Evolutionary conservation across 768 basidiomycete genomes (phyloP), one percentile per base, ranked within the genome.

Genomic region (Lactarius tabidus): DNA sequence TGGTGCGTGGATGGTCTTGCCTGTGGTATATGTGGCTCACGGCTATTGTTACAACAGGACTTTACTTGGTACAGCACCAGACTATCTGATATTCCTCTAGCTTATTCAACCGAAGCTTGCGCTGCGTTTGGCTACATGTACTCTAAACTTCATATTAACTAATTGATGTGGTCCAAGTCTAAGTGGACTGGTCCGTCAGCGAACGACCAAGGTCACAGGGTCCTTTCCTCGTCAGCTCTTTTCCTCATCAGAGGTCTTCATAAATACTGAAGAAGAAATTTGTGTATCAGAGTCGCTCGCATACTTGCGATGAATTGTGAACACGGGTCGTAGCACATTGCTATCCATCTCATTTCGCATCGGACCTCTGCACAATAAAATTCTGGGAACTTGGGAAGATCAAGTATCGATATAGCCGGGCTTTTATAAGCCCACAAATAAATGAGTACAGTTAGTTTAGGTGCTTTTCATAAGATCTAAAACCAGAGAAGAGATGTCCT

Each of bases 201-300:
- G 33, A 43, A n/a, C n/a, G n/a, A n/a, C n/a, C n/a, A n/a, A n/a
- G n/a, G n/a, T 51, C 12, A 64, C 29, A 53, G 2, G 26, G 26
- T 23, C 53, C 48, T 65, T 56, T 65, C 59, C n/a, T n/a, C n/a
- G n/a, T 8, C 33, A 33, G 28, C 35, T 23, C 54, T 56, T 65
- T 57, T 65, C 59, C 12, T 57, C 59, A 18, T 64, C 52, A 17
- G 48, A 26, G 20, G 54, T 51, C 10, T 45, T 65, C 43, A 43
- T 29, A 51, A 56, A 57, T 31, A 55, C 48, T 36, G 23, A 23
- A 60, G 64, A 65, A 12, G 53, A 54, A 10, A 57, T 43, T 9
- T 60, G 59, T 20, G 54, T 57, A 10, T 60, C 54, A 15, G 59
- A 60, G 43, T 65, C 36, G 26, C 15, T 45, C 33, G 12, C 29